A percentile compares a stretch with the other conserved stretches of the same genome.
phyloP scores from a whole-genome alignment of 345 rosid genomes.

The Barbarea vulgaris region DNA sequence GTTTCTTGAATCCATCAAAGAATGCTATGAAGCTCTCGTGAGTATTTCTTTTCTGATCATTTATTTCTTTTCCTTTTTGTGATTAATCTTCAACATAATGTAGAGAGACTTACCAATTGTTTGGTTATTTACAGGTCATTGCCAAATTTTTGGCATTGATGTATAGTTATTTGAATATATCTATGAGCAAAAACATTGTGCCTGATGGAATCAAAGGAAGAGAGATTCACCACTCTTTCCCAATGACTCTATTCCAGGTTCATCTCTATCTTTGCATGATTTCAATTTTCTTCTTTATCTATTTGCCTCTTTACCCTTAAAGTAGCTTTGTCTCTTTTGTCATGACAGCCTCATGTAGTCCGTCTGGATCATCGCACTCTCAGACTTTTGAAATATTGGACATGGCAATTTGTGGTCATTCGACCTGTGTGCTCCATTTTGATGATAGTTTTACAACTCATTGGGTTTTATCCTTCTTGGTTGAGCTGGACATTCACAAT shows the following conservation, averaged over 20 bases:
- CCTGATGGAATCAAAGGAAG: slow-evolving; percentile 94
- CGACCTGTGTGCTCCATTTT: slow-evolving; percentile 82
- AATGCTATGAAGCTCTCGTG: slow-evolving; percentile 94
- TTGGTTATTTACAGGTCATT: slow-evolving; percentile 61
- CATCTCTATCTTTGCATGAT: neutral
- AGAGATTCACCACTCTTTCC: slow-evolving; percentile 89
- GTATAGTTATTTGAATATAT: slow-evolving; percentile 88
- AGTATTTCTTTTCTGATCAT: slow-evolving; percentile 29
- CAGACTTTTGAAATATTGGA: slow-evolving; percentile 85
- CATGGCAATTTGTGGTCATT: slow-evolving; percentile 92
- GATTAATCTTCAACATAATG: slow-evolving; percentile 1
- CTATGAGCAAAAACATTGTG: slow-evolving; percentile 76
- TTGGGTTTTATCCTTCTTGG: slow-evolving; percentile 83
- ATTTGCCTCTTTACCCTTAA: neutral
- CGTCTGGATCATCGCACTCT: slow-evolving; percentile 69
- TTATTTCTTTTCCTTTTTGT: neutral
- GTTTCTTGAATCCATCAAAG: slow-evolving; percentile 82
- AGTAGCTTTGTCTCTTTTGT: neutral
- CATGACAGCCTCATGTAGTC: slow-evolving; percentile 72
- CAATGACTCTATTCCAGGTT: slow-evolving; percentile 96
- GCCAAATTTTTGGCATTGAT: slow-evolving; percentile 92
- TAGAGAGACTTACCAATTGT: neutral
- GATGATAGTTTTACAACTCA: slow-evolving; percentile 73
- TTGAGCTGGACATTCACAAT: slow-evolving; percentile 95
- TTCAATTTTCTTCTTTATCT: slow-evolving; percentile 8